A percentile compares a stretch with the other conserved stretches of the same genome.
These are phyloP conservation scores for Saccharomyces hybrid DNA, from an alignment of 1,139 yeast genomes.

Conservation along the genomic window DNA sequence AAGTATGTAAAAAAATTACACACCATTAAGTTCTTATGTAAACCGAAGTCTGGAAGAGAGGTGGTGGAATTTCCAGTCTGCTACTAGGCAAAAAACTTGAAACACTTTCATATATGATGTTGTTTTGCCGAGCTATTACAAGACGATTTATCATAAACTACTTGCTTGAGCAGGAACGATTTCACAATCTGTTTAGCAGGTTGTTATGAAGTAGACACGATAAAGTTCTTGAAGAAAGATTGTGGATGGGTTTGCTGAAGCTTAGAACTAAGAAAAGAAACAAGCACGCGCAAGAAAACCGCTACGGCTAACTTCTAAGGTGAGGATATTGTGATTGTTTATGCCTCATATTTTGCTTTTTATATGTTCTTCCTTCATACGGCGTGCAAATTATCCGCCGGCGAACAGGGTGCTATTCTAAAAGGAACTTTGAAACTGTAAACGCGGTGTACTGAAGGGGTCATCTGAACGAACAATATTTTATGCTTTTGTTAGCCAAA, in stretches of 20 bases:
- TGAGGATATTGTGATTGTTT: not conserved
- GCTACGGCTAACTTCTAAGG: not conserved
- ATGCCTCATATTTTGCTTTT: not conserved
- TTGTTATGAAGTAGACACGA: not conserved
- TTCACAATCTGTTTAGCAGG: not conserved
- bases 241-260: not conserved
- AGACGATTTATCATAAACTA: not conserved
- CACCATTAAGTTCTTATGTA: too few relatives aligned
- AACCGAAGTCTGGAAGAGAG: too few relatives aligned
- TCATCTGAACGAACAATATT: not conserved
- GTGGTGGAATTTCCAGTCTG: not conserved
- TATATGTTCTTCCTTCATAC: not conserved
- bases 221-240: not conserved
- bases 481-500: not conserved
- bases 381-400: not conserved
- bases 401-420: not conserved
- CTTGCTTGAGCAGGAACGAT: not conserved
- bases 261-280: not conserved
- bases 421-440: not conserved
- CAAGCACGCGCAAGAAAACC: not conserved
- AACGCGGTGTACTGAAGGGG: not conserved
- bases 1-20: too few relatives aligned
- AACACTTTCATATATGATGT: not conserved
- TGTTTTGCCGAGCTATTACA: too few relatives aligned
- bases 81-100: not conserved